Evolutionary conservation across 345 rosid genomes (phyloP), one percentile per base, ranked within the genome.

Genomic region (Citrus sinensis): DNA sequence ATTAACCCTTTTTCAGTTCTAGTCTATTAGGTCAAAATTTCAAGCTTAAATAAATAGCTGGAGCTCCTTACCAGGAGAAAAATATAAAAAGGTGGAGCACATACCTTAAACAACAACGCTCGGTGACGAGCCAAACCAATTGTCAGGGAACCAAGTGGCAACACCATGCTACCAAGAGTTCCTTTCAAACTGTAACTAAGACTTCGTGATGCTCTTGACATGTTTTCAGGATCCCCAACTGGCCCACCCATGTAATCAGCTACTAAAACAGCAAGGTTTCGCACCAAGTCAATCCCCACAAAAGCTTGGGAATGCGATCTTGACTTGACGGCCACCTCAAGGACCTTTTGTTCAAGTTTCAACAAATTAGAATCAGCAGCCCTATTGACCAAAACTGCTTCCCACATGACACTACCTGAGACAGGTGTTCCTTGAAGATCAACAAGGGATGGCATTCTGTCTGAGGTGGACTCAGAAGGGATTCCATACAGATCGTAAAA

Each of bases 71-170:
- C 30, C 27, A 49, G 42, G 37, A 32, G 4, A 24, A 24, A 22
- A 16, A 54, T 66, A 68, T 32, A 34, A 65, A 67, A 22, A 77
- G 42, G 13, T 39, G 3, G 14, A 67, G 69, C 49, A 83, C 78
- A 71, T 86, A 95, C 98, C 95, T 95, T 95, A 87, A 92, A 95
- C 82, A 95, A 78, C 87, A 95, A 84, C 46, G 98, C 98, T 60
- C 98, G 97, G 81, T 95, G 98, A 82, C 98, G 98, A 78, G 98
- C 93, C 92, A 95, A 80, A 80, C 98, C 98, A 64, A 95, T 89
- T 67, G 92, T 95, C 76, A 95, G 81, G 77, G 98, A 92, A 84
- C 98, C 98, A 76, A 95, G 87, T 2, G 98, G 98, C 77, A 95
- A 87, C 76, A 95, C 93, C 97, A 90, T 88, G 87, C 97, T 92